phyloP scores from a whole-genome alignment of 116 monocot species.

The Papilionanthe hybrid region DNA sequence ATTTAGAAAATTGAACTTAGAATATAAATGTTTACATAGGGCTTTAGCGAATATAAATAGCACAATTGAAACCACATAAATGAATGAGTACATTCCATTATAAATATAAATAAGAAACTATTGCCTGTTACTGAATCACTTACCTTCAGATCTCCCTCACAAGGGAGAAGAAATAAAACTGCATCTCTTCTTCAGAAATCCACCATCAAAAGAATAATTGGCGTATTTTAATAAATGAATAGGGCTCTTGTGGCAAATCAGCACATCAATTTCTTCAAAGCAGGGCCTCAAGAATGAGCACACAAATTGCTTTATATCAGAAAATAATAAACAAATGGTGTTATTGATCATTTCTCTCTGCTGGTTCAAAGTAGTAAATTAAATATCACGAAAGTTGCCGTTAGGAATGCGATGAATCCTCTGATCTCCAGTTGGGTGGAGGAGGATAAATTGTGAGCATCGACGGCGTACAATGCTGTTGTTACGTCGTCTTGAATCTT shows the following conservation, averaged over 20 bases:
- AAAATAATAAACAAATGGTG: not conserved
- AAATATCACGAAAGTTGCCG: conserved; percentile 20
- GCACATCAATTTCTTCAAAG: not conserved
- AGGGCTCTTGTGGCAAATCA: not conserved
- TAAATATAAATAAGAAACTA: not conserved
- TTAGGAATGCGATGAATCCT: conserved; percentile 24
- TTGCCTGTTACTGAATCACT: not conserved
- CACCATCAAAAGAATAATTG: not conserved
- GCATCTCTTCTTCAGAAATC: not conserved
- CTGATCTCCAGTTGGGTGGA: conserved; percentile 20
- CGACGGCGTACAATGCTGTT: conserved; percentile 41
- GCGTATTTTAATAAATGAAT: not conserved
- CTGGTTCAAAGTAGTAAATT: conserved; percentile 16
- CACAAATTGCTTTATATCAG: not conserved
- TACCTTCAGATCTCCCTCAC: not conserved
- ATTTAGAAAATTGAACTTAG: too few relatives aligned
- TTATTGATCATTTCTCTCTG: not conserved
- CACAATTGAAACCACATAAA: not conserved
- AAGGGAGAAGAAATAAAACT: not conserved
- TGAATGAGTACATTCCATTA: not conserved
- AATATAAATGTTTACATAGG: not conserved
- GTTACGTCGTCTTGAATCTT: conserved; percentile 64
- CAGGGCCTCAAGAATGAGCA: not conserved
- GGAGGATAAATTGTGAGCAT: conserved; percentile 47
- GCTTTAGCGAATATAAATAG: not conserved